Conservation (phyloP, 345 rosid genomes). For the Sonneratia alba region DNA sequence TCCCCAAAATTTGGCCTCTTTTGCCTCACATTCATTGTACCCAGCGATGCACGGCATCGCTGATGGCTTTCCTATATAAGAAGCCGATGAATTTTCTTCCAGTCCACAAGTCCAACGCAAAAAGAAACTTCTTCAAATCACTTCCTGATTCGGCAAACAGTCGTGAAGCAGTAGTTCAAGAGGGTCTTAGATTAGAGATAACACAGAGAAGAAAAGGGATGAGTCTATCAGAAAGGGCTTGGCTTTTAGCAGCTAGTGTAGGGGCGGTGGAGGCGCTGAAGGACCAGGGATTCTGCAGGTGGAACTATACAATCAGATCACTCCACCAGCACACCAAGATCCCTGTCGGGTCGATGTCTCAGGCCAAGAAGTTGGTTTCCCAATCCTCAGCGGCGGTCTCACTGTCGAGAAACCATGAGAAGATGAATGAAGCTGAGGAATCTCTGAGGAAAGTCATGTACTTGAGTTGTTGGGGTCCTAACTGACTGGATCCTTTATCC, state of each 20-base stretch:
- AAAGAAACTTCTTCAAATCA: not conserved
- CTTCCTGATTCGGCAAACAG: too few species aligned
- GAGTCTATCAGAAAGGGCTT: constrained; percentile 34
- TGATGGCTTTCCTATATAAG: not conserved
- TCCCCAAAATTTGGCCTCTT: not conserved
- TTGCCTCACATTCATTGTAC: not conserved
- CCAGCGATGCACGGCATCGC: not conserved
- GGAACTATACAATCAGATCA: constrained; percentile 38
- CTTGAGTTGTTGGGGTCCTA: constrained; percentile 21
- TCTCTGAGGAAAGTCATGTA: constrained; percentile 22
- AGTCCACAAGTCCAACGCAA: not conserved
- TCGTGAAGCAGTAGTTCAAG: too few species aligned
- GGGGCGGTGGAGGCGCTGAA: constrained; percentile 22
- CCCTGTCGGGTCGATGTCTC: too few species aligned
- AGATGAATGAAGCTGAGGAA: constrained; percentile 16
- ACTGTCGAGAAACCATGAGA: constrained; percentile 1
- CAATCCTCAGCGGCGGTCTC: too few species aligned
- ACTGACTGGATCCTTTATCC: not conserved
- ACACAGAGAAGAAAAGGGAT: not conserved
- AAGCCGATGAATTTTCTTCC: not conserved
- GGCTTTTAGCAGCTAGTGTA: constrained; percentile 35
- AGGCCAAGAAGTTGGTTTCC: too few species aligned
- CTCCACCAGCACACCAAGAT: constrained; percentile 22
- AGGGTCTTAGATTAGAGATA: too few species aligned
- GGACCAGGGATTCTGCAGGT: constrained; percentile 50